Conservation (phyloP, 2,329 filamentous ascomycete species). For the Cephalotrichum gorgonifer region DNA sequence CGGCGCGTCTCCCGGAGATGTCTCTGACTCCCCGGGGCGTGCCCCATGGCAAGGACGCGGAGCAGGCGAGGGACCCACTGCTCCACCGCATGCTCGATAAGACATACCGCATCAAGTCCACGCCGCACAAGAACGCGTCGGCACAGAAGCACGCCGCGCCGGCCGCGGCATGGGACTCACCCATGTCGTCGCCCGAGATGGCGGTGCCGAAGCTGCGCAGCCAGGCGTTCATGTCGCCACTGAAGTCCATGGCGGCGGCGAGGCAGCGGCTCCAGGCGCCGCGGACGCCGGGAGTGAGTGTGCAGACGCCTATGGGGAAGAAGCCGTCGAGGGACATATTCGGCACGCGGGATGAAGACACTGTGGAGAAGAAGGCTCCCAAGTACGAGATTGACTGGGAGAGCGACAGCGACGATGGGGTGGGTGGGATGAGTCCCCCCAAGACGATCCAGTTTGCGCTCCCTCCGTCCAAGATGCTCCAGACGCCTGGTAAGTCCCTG, state of each 20-base stretch:
- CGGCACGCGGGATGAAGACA: slow-evolving; percentile 15
- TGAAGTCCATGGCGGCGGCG: slow-evolving; percentile 33
- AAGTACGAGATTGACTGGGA: slow-evolving; percentile 60
- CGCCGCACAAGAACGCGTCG: slow-evolving; percentile 47
- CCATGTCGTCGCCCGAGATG: slow-evolving; percentile 66
- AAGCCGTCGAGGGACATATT: slow-evolving; percentile 41
- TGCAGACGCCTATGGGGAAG: slow-evolving; percentile 60
- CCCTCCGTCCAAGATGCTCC: slow-evolving; percentile 64
- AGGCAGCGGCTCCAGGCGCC: slow-evolving; percentile 36
- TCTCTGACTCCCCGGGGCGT: slow-evolving; percentile 52
- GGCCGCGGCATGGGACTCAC: slow-evolving; percentile 42
- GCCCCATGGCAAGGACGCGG: slow-evolving; percentile 14
- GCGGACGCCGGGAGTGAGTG: slow-evolving; percentile 73
- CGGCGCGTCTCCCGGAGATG: slow-evolving; percentile 48
- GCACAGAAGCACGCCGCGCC: slow-evolving; percentile 30
- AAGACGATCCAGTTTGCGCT: slow-evolving; percentile 87
- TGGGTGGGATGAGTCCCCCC: slow-evolving; percentile 72
- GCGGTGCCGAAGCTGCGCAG: slow-evolving; percentile 73
- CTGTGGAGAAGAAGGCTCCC: slow-evolving; percentile 17
- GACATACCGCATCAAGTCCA: slow-evolving; percentile 88
- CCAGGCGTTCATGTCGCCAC: slow-evolving; percentile 74
- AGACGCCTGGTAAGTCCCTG: slow-evolving; percentile 58
- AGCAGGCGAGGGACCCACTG: slow-evolving; percentile 55
- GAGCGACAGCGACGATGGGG: slow-evolving; percentile 60
- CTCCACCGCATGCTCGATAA: slow-evolving; percentile 91